Percentiles rank a stretch among this genome's conserved stretches.
These are phyloP conservation scores for Apiospora rasikravindrae DNA, from an alignment of 2,329 filamentous ascomycete genomes.

Conservation along the genomic window DNA sequence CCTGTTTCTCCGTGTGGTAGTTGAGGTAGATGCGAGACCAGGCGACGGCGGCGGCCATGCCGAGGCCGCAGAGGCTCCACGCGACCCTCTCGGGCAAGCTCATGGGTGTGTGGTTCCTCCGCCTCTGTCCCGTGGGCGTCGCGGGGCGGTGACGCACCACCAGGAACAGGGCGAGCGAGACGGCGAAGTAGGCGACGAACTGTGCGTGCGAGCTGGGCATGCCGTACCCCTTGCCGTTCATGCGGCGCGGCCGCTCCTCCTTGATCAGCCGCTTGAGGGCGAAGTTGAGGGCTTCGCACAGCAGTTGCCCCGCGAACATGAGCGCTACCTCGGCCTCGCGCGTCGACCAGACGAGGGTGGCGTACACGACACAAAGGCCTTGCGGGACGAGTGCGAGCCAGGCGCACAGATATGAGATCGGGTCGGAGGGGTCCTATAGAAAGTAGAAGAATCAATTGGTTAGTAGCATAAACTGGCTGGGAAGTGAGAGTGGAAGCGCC, in stretches of 20 bases:
- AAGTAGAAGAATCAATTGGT: background rate
- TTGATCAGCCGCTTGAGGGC: slow-evolving; percentile 87
- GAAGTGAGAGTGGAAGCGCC: background rate
- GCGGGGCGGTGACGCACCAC: slow-evolving; percentile 76
- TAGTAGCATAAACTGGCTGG: background rate
- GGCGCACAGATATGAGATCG: slow-evolving; percentile 84
- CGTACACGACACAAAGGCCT: slow-evolving; percentile 87
- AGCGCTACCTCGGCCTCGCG: slow-evolving; percentile 88
- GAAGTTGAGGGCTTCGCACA: slow-evolving; percentile 91
- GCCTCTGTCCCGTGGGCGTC: slow-evolving; percentile 36
- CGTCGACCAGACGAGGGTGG: slow-evolving; percentile 86
- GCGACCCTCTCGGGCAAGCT: slow-evolving; percentile 64
- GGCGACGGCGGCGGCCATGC: slow-evolving; percentile 72
- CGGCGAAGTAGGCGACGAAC: slow-evolving; percentile 89
- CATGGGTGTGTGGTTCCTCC: slow-evolving; percentile 58
- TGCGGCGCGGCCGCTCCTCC: slow-evolving; percentile 84
- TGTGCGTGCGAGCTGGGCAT: slow-evolving; percentile 97
- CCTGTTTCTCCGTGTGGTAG: slow-evolving; percentile 90
- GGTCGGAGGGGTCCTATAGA: slow-evolving; percentile 80
- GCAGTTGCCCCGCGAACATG: slow-evolving; percentile 91
- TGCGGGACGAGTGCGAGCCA: slow-evolving; percentile 95
- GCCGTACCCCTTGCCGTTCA: slow-evolving; percentile 91
- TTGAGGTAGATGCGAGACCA: slow-evolving; percentile 87
- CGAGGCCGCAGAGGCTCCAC: slow-evolving; percentile 59
- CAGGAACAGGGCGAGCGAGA: slow-evolving; percentile 84